Conservation (phyloP, 352 stramenopile genomes). For the Pythium phragmiticola region DNA sequence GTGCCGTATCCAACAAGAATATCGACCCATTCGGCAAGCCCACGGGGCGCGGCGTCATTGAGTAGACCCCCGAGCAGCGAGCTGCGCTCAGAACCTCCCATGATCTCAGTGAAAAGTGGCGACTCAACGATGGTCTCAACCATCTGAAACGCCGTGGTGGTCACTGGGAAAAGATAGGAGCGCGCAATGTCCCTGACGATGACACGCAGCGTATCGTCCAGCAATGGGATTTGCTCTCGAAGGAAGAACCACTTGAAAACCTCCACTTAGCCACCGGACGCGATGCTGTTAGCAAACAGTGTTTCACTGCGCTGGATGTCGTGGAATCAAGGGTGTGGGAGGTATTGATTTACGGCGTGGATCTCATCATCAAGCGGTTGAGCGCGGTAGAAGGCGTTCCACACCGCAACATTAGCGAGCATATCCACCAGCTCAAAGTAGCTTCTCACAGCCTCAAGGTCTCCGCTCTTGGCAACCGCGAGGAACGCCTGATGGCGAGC, state of each 20-base stretch:
- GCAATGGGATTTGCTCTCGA: background rate
- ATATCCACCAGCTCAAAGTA: constrained; percentile 8
- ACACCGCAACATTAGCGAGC: background rate
- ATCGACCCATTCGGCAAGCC: background rate
- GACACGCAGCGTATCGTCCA: background rate
- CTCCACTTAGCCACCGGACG: constrained; percentile 2
- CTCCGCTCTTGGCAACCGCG: constrained; percentile 5
- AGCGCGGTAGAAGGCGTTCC: background rate
- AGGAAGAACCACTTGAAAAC: constrained; percentile 13
- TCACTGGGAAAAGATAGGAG: background rate
- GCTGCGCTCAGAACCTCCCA: background rate
- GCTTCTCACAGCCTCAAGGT: constrained; percentile 7
- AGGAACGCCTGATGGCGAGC: constrained; percentile 3
- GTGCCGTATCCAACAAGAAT: constrained; percentile 2
- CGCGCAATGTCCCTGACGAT: background rate
- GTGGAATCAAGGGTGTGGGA: background rate
- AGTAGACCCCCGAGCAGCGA: background rate
- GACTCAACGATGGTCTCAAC: constrained; percentile 14
- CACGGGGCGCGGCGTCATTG: background rate
- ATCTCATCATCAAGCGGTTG: background rate
- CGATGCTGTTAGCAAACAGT: background rate
- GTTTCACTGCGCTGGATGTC: background rate
- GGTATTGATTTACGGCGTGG: background rate
- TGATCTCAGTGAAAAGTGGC: constrained; percentile 5
- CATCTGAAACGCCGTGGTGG: constrained; percentile 1